phyloP scores from a whole-genome alignment of 441 rosid species.

The Lepidium campestre region DNA sequence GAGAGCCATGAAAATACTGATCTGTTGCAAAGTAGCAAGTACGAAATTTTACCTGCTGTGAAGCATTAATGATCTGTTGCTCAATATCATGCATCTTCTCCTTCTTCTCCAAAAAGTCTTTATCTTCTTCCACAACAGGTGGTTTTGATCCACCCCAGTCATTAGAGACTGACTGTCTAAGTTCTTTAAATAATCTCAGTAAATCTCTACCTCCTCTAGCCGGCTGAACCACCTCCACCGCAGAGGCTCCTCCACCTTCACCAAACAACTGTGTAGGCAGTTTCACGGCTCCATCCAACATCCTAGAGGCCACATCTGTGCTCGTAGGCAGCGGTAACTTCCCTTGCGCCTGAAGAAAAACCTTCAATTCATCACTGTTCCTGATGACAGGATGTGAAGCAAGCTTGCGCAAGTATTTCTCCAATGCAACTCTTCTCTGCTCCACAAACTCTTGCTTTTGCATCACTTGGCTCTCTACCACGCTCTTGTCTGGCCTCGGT shows the following conservation, averaged over 20 bases:
- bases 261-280: constrained; percentile 74
- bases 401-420: constrained; percentile 68
- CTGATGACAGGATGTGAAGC: constrained; percentile 59
- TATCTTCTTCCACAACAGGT: constrained; percentile 71
- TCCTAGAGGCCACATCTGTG: constrained; percentile 69
- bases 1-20: background rate
- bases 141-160: constrained; percentile 80
- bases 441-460: constrained; percentile 88
- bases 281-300: constrained; percentile 84
- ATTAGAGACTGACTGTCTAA: constrained; percentile 66
- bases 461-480: constrained; percentile 86
- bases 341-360: constrained; percentile 66
- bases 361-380: constrained; percentile 66
- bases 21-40: background rate
- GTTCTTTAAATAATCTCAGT: constrained; percentile 74
- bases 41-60: constrained; percentile 57
- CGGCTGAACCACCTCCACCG: constrained; percentile 63
- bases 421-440: constrained; percentile 71
- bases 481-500: constrained; percentile 78
- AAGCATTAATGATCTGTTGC: constrained; percentile 75
- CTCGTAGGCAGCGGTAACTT: constrained; percentile 51
- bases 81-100: constrained; percentile 71
- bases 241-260: constrained; percentile 34
- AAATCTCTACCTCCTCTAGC: constrained; percentile 84
- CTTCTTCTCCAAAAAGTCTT: constrained; percentile 74